Evolutionary conservation across 2,329 filamentous ascomycete species (phyloP), one percentile per base, ranked within the genome.

Genomic region (Nemania sp.): DNA sequence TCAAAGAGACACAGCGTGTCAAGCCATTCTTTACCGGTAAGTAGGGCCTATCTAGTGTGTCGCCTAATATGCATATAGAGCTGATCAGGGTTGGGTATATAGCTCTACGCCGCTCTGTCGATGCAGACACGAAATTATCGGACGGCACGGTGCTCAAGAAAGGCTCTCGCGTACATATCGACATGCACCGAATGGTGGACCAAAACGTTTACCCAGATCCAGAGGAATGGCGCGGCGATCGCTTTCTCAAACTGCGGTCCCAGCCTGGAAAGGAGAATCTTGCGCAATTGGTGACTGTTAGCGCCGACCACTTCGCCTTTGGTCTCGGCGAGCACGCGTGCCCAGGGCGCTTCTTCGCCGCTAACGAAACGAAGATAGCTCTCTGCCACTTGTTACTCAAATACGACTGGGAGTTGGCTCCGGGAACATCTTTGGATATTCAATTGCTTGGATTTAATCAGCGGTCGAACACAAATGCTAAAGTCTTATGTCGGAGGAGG

Each of bases 241-340:
- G 66, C 14, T 67, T 64, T 41, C 42, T 56, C 15, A 43, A 56
- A 15, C 39, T 64, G 46, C 62, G 66, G 15, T 51, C 57, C 11
- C 45, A 56, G 30, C 44, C 61, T 3, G 62, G 60, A 15, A 54
- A 60, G 23, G 61, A 61, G 22, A 31, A 57, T 30, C 33, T 57
- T n/a, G 59, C 64, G 22, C 68, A 72, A 49, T 62, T 70, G 22
- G 70, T 68, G 6, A 63, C 65, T 5, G 67, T 68, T 1, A 65
- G 55, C 2, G 51, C 54, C 2, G 64, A 70, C 8, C 64, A 65
- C 19, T 42, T 71, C 14, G 64, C 45, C 7, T 76, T 74, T 40
- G 74, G 74, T 1, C 66, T 73, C 49, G 73, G 73, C 6, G 57
- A 57, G 6, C 71, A 74, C 39, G 68, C 70, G 0, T 67, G 65